Conservation (phyloP, 2,329 filamentous ascomycete genomes). For the Fusarium piperis region DNA sequence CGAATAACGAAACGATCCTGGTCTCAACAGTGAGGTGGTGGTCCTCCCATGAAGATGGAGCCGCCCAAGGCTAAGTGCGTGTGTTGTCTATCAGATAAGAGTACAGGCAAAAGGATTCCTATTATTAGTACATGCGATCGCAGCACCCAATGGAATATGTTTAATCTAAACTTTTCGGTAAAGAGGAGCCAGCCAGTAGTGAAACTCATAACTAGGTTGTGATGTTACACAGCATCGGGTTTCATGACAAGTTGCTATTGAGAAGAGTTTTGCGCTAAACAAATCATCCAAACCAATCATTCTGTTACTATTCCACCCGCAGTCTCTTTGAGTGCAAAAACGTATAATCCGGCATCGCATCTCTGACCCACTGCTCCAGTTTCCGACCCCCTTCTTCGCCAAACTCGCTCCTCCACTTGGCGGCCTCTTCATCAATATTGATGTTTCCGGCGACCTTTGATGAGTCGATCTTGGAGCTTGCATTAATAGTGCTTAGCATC, state of each 20-base stretch:
- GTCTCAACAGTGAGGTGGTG: too few species aligned
- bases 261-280: background rate
- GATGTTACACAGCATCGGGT: background rate
- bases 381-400: conserved; percentile 15
- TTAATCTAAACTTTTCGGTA: too few species aligned
- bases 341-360: conserved; percentile 26
- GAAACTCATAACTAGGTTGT: background rate
- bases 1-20: too few species aligned
- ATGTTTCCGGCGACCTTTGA: conserved; percentile 26
- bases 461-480: conserved; percentile 9
- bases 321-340: conserved; percentile 27
- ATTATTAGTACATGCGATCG: too few species aligned
- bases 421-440: conserved; percentile 20
- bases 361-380: conserved; percentile 28
- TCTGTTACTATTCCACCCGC: background rate
- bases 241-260: background rate
- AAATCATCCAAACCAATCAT: background rate
- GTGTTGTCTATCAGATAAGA: too few species aligned
- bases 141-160: too few species aligned
- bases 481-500: conserved; percentile 30
- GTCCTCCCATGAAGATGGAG: too few species aligned
- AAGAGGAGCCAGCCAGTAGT: too few species aligned
- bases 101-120: too few species aligned
- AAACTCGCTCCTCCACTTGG: conserved; percentile 33
- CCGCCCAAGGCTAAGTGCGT: too few species aligned